Conservation (phyloP, 2,329 filamentous ascomycete genomes). For the Aspergillus costaricaensis region DNA sequence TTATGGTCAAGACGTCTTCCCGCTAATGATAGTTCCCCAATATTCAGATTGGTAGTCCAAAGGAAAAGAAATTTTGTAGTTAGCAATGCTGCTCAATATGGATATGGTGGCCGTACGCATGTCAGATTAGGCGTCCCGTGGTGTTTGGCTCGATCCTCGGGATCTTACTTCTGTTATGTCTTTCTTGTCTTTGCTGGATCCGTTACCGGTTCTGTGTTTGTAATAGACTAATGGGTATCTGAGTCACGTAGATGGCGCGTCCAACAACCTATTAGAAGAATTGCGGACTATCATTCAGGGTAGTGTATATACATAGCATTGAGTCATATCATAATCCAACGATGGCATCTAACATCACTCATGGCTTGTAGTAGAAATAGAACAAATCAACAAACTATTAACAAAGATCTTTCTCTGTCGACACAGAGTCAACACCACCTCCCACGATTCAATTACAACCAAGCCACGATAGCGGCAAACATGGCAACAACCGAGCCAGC, state of each 20-base stretch:
- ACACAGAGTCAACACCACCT: not conserved
- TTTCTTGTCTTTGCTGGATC: too few relatives aligned
- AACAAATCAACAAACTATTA: not conserved
- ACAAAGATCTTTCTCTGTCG: not conserved
- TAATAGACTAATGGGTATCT: too few relatives aligned
- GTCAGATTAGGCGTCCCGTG: too few relatives aligned
- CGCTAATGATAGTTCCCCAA: not conserved
- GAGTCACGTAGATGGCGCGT: fast-evolving
- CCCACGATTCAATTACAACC: not conserved
- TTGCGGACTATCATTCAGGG: not conserved
- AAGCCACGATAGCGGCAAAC: not conserved
- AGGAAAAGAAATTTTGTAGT: too few relatives aligned
- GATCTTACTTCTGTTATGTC: too few relatives aligned
- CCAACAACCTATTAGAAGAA: too few relatives aligned
- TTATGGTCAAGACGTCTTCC: too few relatives aligned
- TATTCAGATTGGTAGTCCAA: not conserved
- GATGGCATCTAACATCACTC: not conserved
- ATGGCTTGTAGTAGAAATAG: not conserved
- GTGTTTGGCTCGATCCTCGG: fast-evolving
- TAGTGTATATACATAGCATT: not conserved
- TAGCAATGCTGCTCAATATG: too few relatives aligned
- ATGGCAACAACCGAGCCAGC: not conserved
- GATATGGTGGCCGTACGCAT: too few relatives aligned
- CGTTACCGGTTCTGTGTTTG: too few relatives aligned
- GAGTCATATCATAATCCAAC: not conserved